Conservation (phyloP, 2,329 filamentous ascomycete genomes). For the Clonostachys sp. region DNA sequence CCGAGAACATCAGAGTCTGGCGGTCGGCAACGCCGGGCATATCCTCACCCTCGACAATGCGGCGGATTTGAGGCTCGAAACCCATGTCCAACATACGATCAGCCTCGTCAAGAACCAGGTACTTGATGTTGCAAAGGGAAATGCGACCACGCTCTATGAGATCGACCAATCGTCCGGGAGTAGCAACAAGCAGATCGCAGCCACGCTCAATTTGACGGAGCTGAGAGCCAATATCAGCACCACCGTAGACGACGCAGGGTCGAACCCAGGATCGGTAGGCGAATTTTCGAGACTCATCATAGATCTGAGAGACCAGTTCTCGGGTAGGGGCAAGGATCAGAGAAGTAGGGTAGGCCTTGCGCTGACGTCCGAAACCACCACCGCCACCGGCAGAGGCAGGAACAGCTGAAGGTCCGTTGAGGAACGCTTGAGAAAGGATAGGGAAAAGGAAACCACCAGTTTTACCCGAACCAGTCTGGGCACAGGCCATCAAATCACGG, state of each 20-base stretch:
- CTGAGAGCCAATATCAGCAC: constrained; percentile 97
- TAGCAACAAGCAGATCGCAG: constrained; percentile 95
- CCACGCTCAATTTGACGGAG: constrained; percentile 96
- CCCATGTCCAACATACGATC: constrained; percentile 99
- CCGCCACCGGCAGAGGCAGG: constrained; percentile 50
- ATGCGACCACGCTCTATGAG: constrained; percentile 98
- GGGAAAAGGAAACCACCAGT: constrained; percentile 99
- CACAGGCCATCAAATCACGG: constrained; percentile 98
- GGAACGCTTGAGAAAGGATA: constrained; percentile 95
- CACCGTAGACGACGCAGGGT: constrained; percentile 97
- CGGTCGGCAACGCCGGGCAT: constrained; percentile 82
- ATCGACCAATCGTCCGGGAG: constrained; percentile 94
- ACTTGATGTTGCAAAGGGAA: constrained; percentile 98
- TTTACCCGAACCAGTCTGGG: constrained; percentile 99
- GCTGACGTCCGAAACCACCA: constrained; percentile 82
- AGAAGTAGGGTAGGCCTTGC: constrained; percentile 96
- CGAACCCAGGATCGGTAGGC: constrained; percentile 98
- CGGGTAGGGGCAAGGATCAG: constrained; percentile 94
- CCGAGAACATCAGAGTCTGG: constrained; percentile 99
- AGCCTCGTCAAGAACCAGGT: constrained; percentile 96
- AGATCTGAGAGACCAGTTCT: constrained; percentile 98
- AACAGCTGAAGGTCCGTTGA: constrained; percentile 72
- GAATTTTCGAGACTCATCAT: constrained; percentile 96
- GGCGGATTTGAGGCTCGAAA: constrained; percentile 99
- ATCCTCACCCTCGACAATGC: constrained; percentile 96